phyloP scores from a whole-genome alignment of 1,284 basidiomycete species.

The Schizopora paradoxa region DNA sequence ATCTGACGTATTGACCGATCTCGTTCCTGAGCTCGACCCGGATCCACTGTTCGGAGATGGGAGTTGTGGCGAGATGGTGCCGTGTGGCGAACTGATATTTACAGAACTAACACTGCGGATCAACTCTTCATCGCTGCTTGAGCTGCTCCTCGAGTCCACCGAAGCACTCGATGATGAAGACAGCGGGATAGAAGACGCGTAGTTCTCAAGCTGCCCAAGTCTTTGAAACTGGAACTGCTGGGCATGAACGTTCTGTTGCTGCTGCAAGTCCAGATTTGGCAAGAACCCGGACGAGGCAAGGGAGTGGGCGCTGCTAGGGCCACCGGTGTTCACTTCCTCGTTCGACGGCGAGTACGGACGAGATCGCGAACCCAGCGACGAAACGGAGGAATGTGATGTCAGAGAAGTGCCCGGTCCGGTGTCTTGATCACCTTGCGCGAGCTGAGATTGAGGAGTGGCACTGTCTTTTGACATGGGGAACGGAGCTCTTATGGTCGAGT shows the following conservation, averaged over 20 bases:
- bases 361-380: constrained; percentile 25
- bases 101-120: constrained; percentile 39
- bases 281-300: constrained; percentile 4
- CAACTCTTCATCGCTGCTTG: constrained; percentile 37
- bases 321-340: constrained; percentile 18
- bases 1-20: constrained; percentile 64
- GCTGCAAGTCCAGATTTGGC: constrained; percentile 11
- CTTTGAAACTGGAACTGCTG: constrained; percentile 3
- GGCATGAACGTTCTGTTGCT: constrained; percentile 6
- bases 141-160: constrained; percentile 34
- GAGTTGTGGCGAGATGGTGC: constrained; percentile 41
- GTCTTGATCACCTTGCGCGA: constrained; percentile 7
- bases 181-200: constrained; percentile 25
- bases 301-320: neutral
- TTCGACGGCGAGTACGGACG: constrained; percentile 29
- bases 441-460: constrained; percentile 6
- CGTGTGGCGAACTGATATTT: constrained; percentile 46
- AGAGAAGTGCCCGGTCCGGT: constrained; percentile 20
- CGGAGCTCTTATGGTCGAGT: constrained; percentile 7
- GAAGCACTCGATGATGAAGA: constrained; percentile 34
- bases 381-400: constrained; percentile 28
- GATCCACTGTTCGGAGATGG: constrained; percentile 40
- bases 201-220: neutral
- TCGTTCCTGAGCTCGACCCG: constrained; percentile 29
- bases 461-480: constrained; percentile 11